Base-by-base conservation (phyloP, 1,284 basidiomycete species). In the Tremellales sp. region DNA sequence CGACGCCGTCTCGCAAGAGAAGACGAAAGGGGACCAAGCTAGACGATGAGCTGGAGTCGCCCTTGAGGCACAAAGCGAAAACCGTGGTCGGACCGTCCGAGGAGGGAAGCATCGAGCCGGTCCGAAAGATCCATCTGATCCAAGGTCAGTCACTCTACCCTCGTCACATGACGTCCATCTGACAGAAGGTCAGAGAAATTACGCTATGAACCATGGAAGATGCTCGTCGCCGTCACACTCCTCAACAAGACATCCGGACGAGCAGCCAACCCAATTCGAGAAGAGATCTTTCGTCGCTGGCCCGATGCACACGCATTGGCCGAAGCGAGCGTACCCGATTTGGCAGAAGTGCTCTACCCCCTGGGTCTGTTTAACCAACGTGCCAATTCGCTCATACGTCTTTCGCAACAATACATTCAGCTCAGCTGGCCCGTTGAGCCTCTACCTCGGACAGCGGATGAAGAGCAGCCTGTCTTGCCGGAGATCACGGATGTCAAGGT, bases 281-380 rank as follows among this genome's bases (percentile, higher is more conserved):
- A 50, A 39, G 44, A 56, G 5, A 21, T 64, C 7, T 25, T 64
- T 13, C n/a, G 25, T 5, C 51, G 56, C 4, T 62, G 52, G 45
- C 60, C 60, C 5, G 57, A 35, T 24, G 45, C 62, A 7, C 15
- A 47, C 15, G 29, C 37, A 6, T 25, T 64, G 13, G 43, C 62
- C 21, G 33, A 58, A 59, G 60, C 59, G 8, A 47, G 43, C 35
- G 50, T 64, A 43, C 42, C 57, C 3, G 60, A 64, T 36, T 40
- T 64, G 7, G 46, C 53, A 1, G 46, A 46, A 17, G 39, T 64
- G 13, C 49, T 64, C 2, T 62, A 64, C 44, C 62, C 62, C 4
- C 43, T 64, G 13, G 62, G 62, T n/a, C 52, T 64, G 17, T 64
- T 52, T 45, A 62, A 60, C 31, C 54, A 60, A 48, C 48, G 62